Base-by-base conservation (phyloP, 2,329 filamentous ascomycete species). In the Fusarium nelsonii region DNA sequence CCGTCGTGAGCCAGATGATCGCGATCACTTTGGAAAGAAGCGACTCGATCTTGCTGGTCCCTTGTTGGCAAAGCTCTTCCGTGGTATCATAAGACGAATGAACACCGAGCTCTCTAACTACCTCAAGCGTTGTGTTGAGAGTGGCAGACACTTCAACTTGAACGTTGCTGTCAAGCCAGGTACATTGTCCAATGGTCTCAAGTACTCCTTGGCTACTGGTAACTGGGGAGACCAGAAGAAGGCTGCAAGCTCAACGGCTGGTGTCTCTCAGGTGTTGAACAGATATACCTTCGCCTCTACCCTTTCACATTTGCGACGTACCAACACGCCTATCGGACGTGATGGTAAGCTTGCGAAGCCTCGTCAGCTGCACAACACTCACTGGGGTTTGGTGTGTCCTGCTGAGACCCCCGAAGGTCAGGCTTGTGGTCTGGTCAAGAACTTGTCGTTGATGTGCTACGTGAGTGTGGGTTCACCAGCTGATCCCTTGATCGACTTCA, bases 221-320 rank as follows among this genome's bases (percentile, higher is more conserved):
- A 99, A 99, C 81, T 99, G 96, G 97, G 97, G 96, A 76, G 96
- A 99, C 72, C 96, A 99, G 84, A 99, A 98, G 87, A 99, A 98
- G 84, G 94, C 96, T 20, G 92, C 92, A 74, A 95, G 91, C 73
- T 93, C 94, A 2, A 98, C 97, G 69, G 96, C 96, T 46, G 97
- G 96, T 85, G 96, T 99, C 46, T 98, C 95, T 48, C 96, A 99
- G 82, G 97, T 99, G 81, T 83, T 99, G 76, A 99, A 97, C 83
- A 90, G 96, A 78, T 99, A 98, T 79, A 98, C 97, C 1, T 99
- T 97, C 77, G 90, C 96, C 16, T 99, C 97, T 40, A 98, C 95
- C 0, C 82, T 99, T 43, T 99, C 96, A 18, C 97, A 99, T 90
- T 87, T 99, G 81, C 91, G 97, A 74, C 91, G 96, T 76, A 99